A percentile compares a stretch with the other conserved stretches of the same genome.
These are phyloP conservation scores for Phytopythium montanum DNA, from an alignment of 352 stramenopile species.

Conservation along the genomic window DNA sequence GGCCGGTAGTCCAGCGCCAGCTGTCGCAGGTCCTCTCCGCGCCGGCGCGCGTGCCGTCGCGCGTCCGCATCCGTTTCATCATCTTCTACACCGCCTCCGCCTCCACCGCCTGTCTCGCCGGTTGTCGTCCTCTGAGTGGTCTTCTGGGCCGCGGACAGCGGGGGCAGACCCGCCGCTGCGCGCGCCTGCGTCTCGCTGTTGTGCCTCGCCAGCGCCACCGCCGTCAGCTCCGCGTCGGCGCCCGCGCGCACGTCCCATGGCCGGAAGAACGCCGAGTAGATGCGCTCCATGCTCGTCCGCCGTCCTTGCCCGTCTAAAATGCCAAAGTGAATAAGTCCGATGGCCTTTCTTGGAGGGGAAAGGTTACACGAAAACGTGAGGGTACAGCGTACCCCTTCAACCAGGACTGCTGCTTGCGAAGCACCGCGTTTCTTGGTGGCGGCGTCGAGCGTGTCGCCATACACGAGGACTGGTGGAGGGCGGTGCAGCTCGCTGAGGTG, in stretches of 20 bases:
- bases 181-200: conserved; percentile 25
- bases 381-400: too few species aligned
- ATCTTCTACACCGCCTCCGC: background rate
- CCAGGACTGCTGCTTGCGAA: too few species aligned
- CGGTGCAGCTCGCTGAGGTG: too few species aligned
- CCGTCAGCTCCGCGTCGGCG: conserved; percentile 48
- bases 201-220: conserved; percentile 58
- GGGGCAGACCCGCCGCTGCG: background rate
- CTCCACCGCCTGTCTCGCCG: background rate
- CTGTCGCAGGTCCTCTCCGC: conserved; percentile 31
- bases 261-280: conserved; percentile 87
- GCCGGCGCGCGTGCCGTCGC: conserved; percentile 24
- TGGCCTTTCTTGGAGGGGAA: too few species aligned
- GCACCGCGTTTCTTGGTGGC: too few species aligned
- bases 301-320: background rate
- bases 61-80: conserved; percentile 17
- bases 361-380: too few species aligned
- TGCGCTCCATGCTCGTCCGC: conserved; percentile 57
- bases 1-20: conserved; percentile 23
- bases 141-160: background rate
- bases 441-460: too few species aligned
- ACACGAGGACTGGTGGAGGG: too few species aligned
- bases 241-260: conserved; percentile 14
- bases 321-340: conserved; percentile 1
- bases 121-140: background rate